A percentile compares a stretch with the other conserved stretches of the same genome.
phyloP scores from a whole-genome alignment of 2,329 filamentous ascomycete genomes.

The Colletotrichum filicis region DNA sequence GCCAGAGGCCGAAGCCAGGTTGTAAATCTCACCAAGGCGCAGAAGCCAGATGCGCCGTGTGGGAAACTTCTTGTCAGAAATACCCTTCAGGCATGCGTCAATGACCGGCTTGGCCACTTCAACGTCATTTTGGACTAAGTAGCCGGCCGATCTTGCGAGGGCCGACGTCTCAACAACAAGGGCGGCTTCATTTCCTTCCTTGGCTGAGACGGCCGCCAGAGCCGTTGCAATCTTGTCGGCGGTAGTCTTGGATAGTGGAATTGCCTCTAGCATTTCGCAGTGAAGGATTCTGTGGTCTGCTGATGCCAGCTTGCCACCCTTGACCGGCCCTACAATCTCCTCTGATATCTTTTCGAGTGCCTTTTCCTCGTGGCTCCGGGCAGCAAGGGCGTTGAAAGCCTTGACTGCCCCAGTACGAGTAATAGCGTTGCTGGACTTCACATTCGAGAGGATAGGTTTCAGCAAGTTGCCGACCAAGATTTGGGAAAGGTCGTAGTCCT shows the following conservation, averaged over 20 bases:
- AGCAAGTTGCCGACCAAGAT: conserved; percentile 77
- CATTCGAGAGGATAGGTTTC: conserved; percentile 88
- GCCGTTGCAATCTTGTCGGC: conserved; percentile 74
- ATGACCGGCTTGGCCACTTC: conserved; percentile 73
- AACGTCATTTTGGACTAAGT: conserved; percentile 69
- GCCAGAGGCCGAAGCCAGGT: conserved; percentile 43
- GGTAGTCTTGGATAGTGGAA: conserved; percentile 69
- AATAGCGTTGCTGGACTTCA: conserved; percentile 86
- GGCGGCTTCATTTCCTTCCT: conserved; percentile 90
- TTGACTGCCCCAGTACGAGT: conserved; percentile 81
- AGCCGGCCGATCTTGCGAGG: conserved; percentile 72
- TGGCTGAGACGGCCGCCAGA: conserved; percentile 76
- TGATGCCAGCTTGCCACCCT: conserved; percentile 83
- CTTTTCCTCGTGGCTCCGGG: conserved; percentile 66
- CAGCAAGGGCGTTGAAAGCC: conserved; percentile 78
- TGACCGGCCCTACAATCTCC: conserved; percentile 83
- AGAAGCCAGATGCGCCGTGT: conserved; percentile 85
- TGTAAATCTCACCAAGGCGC: conserved; percentile 77
- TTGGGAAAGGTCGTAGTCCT: conserved; percentile 80
- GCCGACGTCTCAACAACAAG: conserved; percentile 80
- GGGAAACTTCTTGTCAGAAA: conserved; percentile 84
- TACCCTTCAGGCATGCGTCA: conserved; percentile 82
- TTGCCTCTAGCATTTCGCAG: conserved; percentile 79
- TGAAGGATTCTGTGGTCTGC: conserved; percentile 87
- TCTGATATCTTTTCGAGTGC: conserved; percentile 76